Base-by-base conservation (phyloP, 768 basidiomycete genomes). In the Tulasnella sp. region DNA sequence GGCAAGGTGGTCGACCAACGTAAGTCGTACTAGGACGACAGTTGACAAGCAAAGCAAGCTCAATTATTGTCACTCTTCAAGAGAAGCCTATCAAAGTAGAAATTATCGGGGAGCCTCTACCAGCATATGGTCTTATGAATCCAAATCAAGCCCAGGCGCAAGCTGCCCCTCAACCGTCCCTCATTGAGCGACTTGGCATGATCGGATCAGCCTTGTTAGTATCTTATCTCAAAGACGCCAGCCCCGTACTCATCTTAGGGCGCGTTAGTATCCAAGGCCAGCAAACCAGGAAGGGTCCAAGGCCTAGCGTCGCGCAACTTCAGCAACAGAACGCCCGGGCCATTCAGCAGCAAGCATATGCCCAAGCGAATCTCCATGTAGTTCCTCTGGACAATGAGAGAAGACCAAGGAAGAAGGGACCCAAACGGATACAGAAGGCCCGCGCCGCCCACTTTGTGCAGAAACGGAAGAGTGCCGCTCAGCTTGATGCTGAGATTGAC, bases 1-100 rank as follows among this genome's bases (percentile, higher is more conserved):
- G 31, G 71, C 68, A 76, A 76, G 39, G 71, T 76, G 9, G 52
- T 76, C 31, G 76, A 76, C 37, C 76, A 76, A 52, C 76, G 76
- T 76, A 54, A 49, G 70, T 34, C 49, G 8, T 36, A 9, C 37
- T 34, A 25, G 19, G 31, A 31, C 19, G 17, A 1, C 8, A 42
- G 2, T 14, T 72, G 25, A 42, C 17, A 72, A n/a, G 1, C 37
- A 2, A 14, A 7, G 37, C 38, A 42, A 36, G 71, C n/a, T 40
- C 40, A n/a, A 40, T 52, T 34, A 8, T 40, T 29, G 34, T 52
- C 34, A 17, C 39, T 42, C 71, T 72, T 40, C 40, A 42, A 49
- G 49, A 40, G 52, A 22, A n/a, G 29, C 58, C 74, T 19, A 75
- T 75, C 64, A 36, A 70, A 12, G 74, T 75, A 14, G 74, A 75